Percentiles rank a stretch among this genome's conserved stretches.
These are phyloP conservation scores for Chaetomium globosum DNA, from an alignment of 2,329 filamentous ascomycete genomes.

Conservation along the genomic window DNA sequence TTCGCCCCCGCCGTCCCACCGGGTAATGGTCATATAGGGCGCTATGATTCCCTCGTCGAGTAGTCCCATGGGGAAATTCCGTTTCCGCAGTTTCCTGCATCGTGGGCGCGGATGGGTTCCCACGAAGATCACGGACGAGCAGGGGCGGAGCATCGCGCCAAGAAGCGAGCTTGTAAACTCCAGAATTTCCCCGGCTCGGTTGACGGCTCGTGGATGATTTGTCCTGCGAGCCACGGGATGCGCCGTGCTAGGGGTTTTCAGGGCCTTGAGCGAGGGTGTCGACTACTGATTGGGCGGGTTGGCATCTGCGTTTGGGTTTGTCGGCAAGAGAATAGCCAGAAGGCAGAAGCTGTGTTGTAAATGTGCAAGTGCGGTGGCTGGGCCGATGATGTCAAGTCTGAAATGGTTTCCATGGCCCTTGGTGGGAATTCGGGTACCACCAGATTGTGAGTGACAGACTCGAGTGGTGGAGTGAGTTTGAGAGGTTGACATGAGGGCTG, in stretches of 20 bases:
- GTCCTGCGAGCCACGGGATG: slow-evolving; percentile 8
- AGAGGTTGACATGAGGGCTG: slow-evolving; percentile 3
- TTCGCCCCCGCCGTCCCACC: slow-evolving; percentile 4
- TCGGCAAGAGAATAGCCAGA: slow-evolving; percentile 7
- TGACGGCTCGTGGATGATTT: slow-evolving; percentile 4
- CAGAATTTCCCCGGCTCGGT: slow-evolving; percentile 6
- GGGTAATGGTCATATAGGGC: slow-evolving; percentile 7
- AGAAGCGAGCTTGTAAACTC: background rate
- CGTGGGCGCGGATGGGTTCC: slow-evolving; percentile 2
- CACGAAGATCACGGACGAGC: slow-evolving; percentile 4
- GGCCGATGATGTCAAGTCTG: slow-evolving; percentile 8
- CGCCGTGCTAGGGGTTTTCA: slow-evolving; percentile 5
- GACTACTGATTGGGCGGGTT: slow-evolving; percentile 4
- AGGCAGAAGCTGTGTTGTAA: slow-evolving; percentile 6
- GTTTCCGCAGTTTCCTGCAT: slow-evolving; percentile 8
- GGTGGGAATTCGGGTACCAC: slow-evolving; percentile 2
- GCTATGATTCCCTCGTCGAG: slow-evolving; percentile 6
- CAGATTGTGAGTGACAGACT: too few relatives aligned
- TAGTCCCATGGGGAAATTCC: slow-evolving; percentile 5
- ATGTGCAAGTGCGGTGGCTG: slow-evolving; percentile 9
- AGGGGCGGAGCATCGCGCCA: slow-evolving; percentile 4
- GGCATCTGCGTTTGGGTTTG: slow-evolving; percentile 6
- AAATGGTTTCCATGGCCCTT: slow-evolving; percentile 1
- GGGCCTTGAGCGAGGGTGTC: slow-evolving; percentile 6
- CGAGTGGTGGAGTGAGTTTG: background rate